phyloP scores from a whole-genome alignment of 2,329 filamentous ascomycete genomes.

The Exophiala sideris region DNA sequence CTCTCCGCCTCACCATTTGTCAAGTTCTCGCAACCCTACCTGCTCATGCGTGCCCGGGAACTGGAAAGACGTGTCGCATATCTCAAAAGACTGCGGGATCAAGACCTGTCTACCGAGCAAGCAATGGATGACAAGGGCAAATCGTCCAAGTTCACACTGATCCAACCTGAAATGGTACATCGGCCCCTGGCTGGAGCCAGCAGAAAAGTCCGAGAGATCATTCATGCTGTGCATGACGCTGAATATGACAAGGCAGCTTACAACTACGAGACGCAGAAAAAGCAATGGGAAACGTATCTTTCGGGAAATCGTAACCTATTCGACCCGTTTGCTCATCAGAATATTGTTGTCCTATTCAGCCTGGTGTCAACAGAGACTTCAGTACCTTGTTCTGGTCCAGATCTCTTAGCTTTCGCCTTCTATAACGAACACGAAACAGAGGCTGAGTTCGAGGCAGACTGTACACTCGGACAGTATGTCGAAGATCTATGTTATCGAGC shows the following conservation, averaged over 20 bases:
- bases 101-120: constrained; percentile 45
- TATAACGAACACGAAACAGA: constrained; percentile 82
- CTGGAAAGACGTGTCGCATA: constrained; percentile 82
- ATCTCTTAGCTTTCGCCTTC: constrained; percentile 84
- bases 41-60: constrained; percentile 86
- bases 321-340: constrained; percentile 92
- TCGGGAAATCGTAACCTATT: constrained; percentile 85
- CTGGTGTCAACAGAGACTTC: constrained; percentile 91
- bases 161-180: constrained; percentile 94
- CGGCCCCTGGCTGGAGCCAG: constrained; percentile 75
- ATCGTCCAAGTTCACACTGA: constrained; percentile 77
- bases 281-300: constrained; percentile 94
- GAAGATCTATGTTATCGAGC: constrained; percentile 80
- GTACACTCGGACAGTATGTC: constrained; percentile 90
- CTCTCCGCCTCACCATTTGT: constrained; percentile 95
- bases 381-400: constrained; percentile 87
- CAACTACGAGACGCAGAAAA: constrained; percentile 89
- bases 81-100: constrained; percentile 76
- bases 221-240: constrained; percentile 91
- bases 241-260: constrained; percentile 95
- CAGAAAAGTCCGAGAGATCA: constrained; percentile 83
- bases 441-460: constrained; percentile 73
- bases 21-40: constrained; percentile 88
- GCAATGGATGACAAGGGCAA: constrained; percentile 60
- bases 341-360: constrained; percentile 91